Evolutionary conservation across 2,329 filamentous ascomycete species (phyloP), one percentile per base, ranked within the genome.

Genomic region (Emydomyces testavorans): DNA sequence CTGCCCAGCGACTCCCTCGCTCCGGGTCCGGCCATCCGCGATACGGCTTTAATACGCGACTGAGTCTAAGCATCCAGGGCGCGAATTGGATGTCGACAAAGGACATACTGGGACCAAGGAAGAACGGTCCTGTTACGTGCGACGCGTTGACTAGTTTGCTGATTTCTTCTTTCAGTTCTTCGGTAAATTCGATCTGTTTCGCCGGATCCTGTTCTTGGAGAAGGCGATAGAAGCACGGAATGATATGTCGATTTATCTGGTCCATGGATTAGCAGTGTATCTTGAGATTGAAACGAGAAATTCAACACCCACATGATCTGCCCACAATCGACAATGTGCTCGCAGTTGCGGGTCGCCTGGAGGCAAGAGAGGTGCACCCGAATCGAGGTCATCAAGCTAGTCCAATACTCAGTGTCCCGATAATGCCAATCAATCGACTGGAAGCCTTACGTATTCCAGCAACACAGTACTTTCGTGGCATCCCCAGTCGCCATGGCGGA

Each of bases 381-480:
- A 63, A 26, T 77, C 71, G 23, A 86, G 66, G 57, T 94, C 88
- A 59, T 93, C 87, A 29, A 92, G 74, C 78, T 83, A 57, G 21
- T 31, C 16, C 11, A 21, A 34, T 20, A 15, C 3, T 47, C 20
- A 40, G 45, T 6, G 26, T 26, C 11, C 10, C 31, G 6, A 13
- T 2, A 32, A 29, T 18, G 18, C 23, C 18, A 2, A 20, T n/a
- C 23, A n/a, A 20, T 34, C 24, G 26, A 15, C 35, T 24, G 18
- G 8, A 46, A n/a, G 18, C 61, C 75, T 55, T 67, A 85, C 80
- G 65, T 93, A 93, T 81, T 94, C 87, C 62, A 94, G 74, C 57
- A 94, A 75, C 2, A 93, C 82, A 1, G 78, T 78, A 57, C 83
- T 90, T 61, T 93, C 87, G 58, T 87, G 82, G 57, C 82, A 87